Conservation (phyloP, 305 asterid genomes). For the Andrographis paniculata region DNA sequence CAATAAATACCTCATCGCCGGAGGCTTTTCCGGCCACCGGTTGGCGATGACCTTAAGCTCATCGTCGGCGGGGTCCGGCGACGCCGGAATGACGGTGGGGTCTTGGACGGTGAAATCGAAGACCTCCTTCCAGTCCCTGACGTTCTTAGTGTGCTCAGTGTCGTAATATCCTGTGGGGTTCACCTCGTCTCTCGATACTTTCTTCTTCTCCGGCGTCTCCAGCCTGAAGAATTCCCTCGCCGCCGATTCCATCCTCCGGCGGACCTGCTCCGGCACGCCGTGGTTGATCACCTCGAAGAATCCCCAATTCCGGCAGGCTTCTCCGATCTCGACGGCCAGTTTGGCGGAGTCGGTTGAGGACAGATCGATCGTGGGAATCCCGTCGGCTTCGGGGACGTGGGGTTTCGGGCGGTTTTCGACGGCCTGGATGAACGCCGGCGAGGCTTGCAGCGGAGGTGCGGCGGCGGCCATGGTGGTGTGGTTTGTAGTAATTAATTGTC, state of each 20-base stretch:
- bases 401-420: conserved; percentile 23
- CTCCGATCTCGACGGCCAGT: conserved; percentile 21
- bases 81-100: too few relatives aligned
- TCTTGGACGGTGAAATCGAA: conserved; percentile 28
- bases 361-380: conserved; percentile 34
- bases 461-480: too few relatives aligned
- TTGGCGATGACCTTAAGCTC: too few relatives aligned
- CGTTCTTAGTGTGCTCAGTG: conserved; percentile 30
- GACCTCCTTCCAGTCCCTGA: conserved; percentile 36
- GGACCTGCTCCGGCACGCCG: conserved; percentile 24
- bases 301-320: conserved; percentile 32
- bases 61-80: too few relatives aligned
- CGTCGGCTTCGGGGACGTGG: conserved; percentile 15
- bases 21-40: too few relatives aligned
- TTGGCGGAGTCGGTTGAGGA: conserved; percentile 17
- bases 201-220: conserved; percentile 25
- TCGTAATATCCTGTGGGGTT: conserved; percentile 27
- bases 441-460: too few relatives aligned
- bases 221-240: conserved; percentile 27
- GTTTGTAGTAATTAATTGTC: too few relatives aligned
- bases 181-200: conserved; percentile 22
- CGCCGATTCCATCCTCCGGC: conserved; percentile 20
- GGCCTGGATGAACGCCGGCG: conserved; percentile 24
- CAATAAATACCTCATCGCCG: too few relatives aligned
- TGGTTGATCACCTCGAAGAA: conserved; percentile 41